Conservation (phyloP, 768 basidiomycete genomes). For the Leccinum longicurvipes region DNA sequence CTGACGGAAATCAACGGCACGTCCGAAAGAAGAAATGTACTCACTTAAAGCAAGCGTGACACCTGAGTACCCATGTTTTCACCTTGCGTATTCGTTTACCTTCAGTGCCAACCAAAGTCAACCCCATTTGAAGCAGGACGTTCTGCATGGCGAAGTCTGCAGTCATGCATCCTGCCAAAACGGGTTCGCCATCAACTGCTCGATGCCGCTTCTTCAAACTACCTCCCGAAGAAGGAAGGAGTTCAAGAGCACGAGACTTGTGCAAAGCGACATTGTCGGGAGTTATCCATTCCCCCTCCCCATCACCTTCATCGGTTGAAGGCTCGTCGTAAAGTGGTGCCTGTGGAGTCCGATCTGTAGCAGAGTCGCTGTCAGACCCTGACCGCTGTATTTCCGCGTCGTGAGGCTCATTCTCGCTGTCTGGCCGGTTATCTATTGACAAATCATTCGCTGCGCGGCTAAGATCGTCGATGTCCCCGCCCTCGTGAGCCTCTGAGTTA, state of each 20-base stretch:
- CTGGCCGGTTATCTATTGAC: conserved; percentile 13
- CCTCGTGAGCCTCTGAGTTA: background rate
- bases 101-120: conserved; percentile 84
- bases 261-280: conserved; percentile 80
- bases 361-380: background rate
- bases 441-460: conserved; percentile 4
- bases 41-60: conserved; percentile 99
- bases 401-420: conserved; percentile 31
- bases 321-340: conserved; percentile 67
- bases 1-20: conserved; percentile 38
- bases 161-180: conserved; percentile 90
- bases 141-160: conserved; percentile 99
- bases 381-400: conserved; percentile 29
- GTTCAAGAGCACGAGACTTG: conserved; percentile 82
- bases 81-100: conserved; percentile 89
- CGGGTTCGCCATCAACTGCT: conserved; percentile 34
- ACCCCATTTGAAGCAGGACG: conserved; percentile 89
- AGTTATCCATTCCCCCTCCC: conserved; percentile 96
- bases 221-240: conserved; percentile 58
- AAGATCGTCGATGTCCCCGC: conserved; percentile 10
- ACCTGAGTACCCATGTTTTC: conserved; percentile 93
- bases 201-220: conserved; percentile 32
- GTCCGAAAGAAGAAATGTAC: conserved; percentile 30
- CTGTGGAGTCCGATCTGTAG: conserved; percentile 12
- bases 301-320: conserved; percentile 71